Evolutionary conservation across 169 alveolate species (phyloP), one percentile per base, ranked within the genome.

Genomic region (Plasmodium ovale): DNA sequence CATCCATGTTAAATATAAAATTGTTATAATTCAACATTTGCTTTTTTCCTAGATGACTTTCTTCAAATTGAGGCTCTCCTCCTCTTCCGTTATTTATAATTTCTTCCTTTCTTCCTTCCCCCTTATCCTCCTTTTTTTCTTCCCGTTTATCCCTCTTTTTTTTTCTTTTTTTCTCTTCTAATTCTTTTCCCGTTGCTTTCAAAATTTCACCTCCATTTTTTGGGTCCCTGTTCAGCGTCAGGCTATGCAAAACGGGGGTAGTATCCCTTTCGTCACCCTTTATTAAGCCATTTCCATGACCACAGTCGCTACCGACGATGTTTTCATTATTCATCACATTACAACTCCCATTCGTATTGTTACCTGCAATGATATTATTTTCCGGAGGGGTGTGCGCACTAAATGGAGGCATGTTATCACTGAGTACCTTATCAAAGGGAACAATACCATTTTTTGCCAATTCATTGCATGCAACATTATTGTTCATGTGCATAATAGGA

Each of bases 121-220:
- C 64, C 23, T 39, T 68, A 23, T 42, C 44, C 23, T 68, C 60
- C n/a, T 51, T 33, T n/a, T 51, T 51, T 70, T 70, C 37, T 27
- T 25, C 33, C 33, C 51, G 39, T 79, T 65, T 54, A 25, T 65
- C 47, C 31, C 64, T 79, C 65, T 79, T 79, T 33, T 79, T 79
- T 79, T 79, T 65, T 59, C 71, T 47, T n/a, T 33, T 74, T 65
- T 79, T 79, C 51, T 79, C 89, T 58, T 62, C 89, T 0, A 51
- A 6, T 59, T 49, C 84, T 29, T 65, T 56, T 35, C 56, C 89
- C 3, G 7, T 51, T 4, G 56, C 37, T 64, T 79, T 65, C 23
- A 65, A 35, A 49, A 33, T 65, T 51, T 79, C 82, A 4, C 14
- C 6, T 33, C 44, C 82, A 29, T 12, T 23, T 65, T 64, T 49